Evolutionary conservation across 177 flowering plant species (phyloP).

Genomic region (Viscum album): DNA sequence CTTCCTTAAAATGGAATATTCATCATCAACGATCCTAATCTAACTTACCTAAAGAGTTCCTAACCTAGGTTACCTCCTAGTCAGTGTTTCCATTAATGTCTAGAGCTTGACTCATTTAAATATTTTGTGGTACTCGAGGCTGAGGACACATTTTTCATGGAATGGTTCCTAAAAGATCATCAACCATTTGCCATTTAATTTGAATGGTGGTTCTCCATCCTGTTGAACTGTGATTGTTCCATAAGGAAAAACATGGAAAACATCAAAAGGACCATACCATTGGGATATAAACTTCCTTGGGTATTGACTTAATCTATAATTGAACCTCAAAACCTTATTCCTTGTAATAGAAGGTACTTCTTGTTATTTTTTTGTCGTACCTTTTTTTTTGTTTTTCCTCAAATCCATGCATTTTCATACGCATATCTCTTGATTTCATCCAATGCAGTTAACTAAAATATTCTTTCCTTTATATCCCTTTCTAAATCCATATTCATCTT

Average conservation of each 20-base stretch:
- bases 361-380: not conserved
- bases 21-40: too few species aligned
- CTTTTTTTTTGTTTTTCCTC: not conserved
- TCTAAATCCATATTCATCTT: not conserved
- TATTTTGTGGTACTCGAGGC: too few species aligned
- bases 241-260: not conserved
- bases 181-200: too few species aligned
- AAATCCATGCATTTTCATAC: not conserved
- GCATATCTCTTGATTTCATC: not conserved
- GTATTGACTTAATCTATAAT: not conserved
- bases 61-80: too few species aligned
- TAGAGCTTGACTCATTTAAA: too few species aligned
- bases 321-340: not conserved
- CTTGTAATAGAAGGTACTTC: not conserved
- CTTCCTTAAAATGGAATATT: too few species aligned
- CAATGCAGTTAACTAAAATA: not conserved
- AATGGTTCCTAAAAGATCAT: too few species aligned
- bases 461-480: not conserved
- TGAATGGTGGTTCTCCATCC: too few species aligned
- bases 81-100: too few species aligned
- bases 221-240: not conserved
- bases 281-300: not conserved
- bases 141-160: too few species aligned
- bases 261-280: not conserved
- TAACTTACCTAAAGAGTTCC: too few species aligned